Evolutionary conservation across 768 basidiomycete species (phyloP).

Genomic region (Podaxis carcinomalis): DNA sequence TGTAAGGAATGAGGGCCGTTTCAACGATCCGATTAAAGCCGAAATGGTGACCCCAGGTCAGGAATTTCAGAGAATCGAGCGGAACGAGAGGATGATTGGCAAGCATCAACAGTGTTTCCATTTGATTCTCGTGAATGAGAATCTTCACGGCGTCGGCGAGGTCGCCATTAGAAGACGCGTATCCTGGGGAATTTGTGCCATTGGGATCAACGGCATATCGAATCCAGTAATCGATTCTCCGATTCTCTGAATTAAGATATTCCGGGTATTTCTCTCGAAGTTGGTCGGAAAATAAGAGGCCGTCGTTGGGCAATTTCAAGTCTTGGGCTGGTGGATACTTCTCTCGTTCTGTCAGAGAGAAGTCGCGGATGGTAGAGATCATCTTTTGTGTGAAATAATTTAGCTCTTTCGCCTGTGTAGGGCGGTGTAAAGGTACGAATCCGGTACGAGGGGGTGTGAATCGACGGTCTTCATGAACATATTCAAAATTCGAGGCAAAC

Average conservation of each 20-base stretch:
- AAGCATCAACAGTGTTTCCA: slow-evolving; percentile 28
- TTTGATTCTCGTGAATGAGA: slow-evolving; percentile 29
- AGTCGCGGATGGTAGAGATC: slow-evolving; percentile 22
- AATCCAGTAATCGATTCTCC: slow-evolving; percentile 31
- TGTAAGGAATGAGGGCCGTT: slow-evolving; percentile 26
- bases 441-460: slow-evolving; percentile 25
- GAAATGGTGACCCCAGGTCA: slow-evolving; percentile 28
- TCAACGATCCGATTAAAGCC: slow-evolving; percentile 27
- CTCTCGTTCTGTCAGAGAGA: slow-evolving; percentile 32
- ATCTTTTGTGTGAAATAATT: slow-evolving; percentile 30
- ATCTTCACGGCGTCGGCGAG: slow-evolving; percentile 33
- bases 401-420: slow-evolving; percentile 20
- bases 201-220: background rate
- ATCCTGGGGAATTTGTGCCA: slow-evolving; percentile 4
- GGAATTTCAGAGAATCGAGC: slow-evolving; percentile 19
- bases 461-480: slow-evolving; percentile 24
- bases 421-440: slow-evolving; percentile 20
- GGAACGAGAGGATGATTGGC: slow-evolving; percentile 31
- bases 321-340: slow-evolving; percentile 22
- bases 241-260: slow-evolving; percentile 25
- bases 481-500: slow-evolving; percentile 28
- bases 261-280: slow-evolving; percentile 24
- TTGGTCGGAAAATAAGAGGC: slow-evolving; percentile 27
- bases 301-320: slow-evolving; percentile 13
- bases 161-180: slow-evolving; percentile 20